Conservation (phyloP, 306 rosid genomes). For the Senna siamea region DNA sequence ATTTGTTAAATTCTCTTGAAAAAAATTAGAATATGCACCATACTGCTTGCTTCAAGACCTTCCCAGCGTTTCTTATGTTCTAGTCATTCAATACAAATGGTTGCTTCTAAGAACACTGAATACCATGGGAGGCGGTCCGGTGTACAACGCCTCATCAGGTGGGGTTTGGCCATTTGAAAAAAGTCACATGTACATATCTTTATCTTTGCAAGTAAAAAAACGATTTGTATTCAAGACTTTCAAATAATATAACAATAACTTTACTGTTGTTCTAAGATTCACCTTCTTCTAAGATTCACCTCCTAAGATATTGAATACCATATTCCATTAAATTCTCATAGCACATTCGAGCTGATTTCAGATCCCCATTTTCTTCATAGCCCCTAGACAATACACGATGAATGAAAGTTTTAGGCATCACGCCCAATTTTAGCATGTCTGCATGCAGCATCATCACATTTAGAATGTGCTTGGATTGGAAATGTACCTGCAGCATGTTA, state of each 20-base stretch:
- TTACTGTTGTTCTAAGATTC: too few relatives aligned
- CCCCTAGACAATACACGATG: slow-evolving; percentile 46
- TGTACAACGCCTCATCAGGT: too few relatives aligned
- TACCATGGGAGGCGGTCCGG: too few relatives aligned
- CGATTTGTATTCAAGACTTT: too few relatives aligned
- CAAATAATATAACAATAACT: too few relatives aligned
- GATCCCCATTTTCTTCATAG: slow-evolving; percentile 50
- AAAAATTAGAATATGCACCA: slow-evolving; percentile 12
- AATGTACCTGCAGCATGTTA: slow-evolving; percentile 58
- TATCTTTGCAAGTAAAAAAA: too few relatives aligned
- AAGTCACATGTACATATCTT: too few relatives aligned
- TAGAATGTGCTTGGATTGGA: slow-evolving; percentile 51
- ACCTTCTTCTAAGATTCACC: too few relatives aligned
- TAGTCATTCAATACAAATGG: neutral
- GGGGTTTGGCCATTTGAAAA: too few relatives aligned
- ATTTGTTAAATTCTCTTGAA: too few relatives aligned
- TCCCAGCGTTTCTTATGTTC: too few relatives aligned
- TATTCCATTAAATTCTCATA: slow-evolving; percentile 38
- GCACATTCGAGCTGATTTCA: slow-evolving; percentile 46
- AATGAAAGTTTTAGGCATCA: slow-evolving; percentile 47
- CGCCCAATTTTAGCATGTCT: slow-evolving; percentile 68
- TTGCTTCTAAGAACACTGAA: slow-evolving; percentile 6
- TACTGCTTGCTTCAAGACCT: neutral
- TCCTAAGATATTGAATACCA: too few relatives aligned
- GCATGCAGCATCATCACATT: slow-evolving; percentile 77